Percentiles rank a stretch among this genome's conserved stretches.
Evolutionary conservation across 2,329 filamentous ascomycete genomes (phyloP).

Genomic region (Cercospora sp.): DNA sequence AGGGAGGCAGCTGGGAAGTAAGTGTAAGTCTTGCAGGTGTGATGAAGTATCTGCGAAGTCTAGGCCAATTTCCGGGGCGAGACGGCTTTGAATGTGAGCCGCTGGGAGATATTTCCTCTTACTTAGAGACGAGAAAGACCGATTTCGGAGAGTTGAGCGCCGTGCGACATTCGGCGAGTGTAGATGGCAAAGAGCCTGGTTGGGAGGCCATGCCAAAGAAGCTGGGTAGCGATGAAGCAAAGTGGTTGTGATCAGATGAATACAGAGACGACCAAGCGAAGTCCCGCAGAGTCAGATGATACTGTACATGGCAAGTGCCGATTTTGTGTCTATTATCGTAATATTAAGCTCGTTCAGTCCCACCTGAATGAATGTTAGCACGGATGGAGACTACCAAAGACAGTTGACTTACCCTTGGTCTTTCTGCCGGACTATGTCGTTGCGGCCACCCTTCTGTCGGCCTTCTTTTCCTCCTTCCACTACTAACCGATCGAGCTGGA

Average conservation of each 20-base stretch:
- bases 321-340: not conserved
- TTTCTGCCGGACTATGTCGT: conserved; percentile 72
- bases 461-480: conserved; percentile 84
- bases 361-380: conserved; percentile 4
- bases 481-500: conserved; percentile 85
- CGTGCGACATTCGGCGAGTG: conserved; percentile 51
- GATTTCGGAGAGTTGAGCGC: conserved; percentile 52
- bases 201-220: conserved; percentile 57
- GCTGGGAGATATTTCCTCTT: conserved; percentile 27
- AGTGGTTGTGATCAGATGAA: conserved; percentile 37
- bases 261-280: not conserved
- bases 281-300: not conserved
- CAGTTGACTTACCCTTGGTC: conserved; percentile 66
- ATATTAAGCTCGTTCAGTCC: not conserved
- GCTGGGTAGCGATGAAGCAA: conserved; percentile 50
- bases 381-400: not conserved
- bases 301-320: conserved; percentile 1
- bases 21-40: conserved; percentile 58
- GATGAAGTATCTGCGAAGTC: conserved; percentile 57
- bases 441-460: conserved; percentile 67
- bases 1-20: conserved; percentile 54
- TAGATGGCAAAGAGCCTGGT: conserved; percentile 50
- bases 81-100: conserved; percentile 45
- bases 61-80: conserved; percentile 53
- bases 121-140: conserved; percentile 49